Evolutionary conservation across 1,139 yeast genomes (phyloP), one percentile per base, ranked within the genome.

Genomic region (Debaryomyces subglobosus): DNA sequence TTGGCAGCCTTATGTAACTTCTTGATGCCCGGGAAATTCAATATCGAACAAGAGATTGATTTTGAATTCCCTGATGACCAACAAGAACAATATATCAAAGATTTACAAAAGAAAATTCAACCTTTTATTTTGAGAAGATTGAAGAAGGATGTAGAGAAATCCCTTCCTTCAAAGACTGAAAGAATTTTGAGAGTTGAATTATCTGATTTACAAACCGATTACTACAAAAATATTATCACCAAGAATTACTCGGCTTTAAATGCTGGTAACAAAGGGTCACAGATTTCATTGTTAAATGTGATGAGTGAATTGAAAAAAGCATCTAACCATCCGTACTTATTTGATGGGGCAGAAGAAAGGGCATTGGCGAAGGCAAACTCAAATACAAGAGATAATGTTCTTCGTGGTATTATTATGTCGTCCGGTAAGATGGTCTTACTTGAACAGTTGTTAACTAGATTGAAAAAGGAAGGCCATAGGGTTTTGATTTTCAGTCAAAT

Each of bases 281-380:
- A 89, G 57, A 82, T 94, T 59, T 91, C 96, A 12, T 74, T 95
- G 53, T 76, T 94, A 45, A 94, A 94, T 61, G 85, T 94, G 46
- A 92, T 94, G 96, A 88, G 91, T 61, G 99, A 95, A 67, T 78
- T 94, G 70, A 95, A 94, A 61, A 94, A 94, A 66, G 98, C 98
- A 0, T 89, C 97, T 0, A 94, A 95, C 62, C 99, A 94, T 65
- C 99, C 99, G 1, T 95, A 94, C 61, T 70, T 94, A 47, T 95
- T 94, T 67, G 97, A 92, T 56, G 89, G 89, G 50, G 98, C 96
- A 3, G 99, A 95, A 67, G 87, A 86, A 34, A 81, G 87, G 52
- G 96, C 90, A 20, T 71, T 91, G 52, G 74, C 81, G 5, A 82
- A 84, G 50, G 72, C 69, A 3, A 85, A 84, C n/a, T 79, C 84